phyloP scores from a whole-genome alignment of 2,329 filamentous ascomycete species.

The Colletotrichum endophyticum region DNA sequence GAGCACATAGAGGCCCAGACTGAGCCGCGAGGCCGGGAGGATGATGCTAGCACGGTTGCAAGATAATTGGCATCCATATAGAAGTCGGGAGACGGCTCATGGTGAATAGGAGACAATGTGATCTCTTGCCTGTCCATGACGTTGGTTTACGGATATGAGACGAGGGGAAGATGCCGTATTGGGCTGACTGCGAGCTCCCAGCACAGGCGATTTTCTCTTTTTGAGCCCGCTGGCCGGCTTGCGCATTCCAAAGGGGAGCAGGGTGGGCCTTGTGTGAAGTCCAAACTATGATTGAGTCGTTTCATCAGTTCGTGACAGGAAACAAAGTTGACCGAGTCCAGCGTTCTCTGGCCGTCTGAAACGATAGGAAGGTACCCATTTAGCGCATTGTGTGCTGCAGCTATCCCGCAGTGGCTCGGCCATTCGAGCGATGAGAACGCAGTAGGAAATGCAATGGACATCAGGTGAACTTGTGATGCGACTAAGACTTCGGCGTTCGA shows the following conservation, averaged over 20 bases:
- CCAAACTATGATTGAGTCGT: neutral
- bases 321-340: neutral
- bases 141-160: neutral
- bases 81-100: neutral
- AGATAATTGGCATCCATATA: neutral
- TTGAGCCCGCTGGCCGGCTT: neutral
- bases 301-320: neutral
- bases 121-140: neutral
- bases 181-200: neutral
- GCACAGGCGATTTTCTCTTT: neutral
- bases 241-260: neutral
- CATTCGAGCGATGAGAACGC: neutral
- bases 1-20: neutral
- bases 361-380: neutral
- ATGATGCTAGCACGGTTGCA: neutral
- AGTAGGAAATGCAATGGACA: neutral
- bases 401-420: neutral
- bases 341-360: neutral
- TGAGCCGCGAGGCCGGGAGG: neutral
- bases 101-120: neutral
- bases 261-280: neutral
- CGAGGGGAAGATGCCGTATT: neutral
- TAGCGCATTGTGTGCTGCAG: neutral
- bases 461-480: neutral
- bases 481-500: neutral